Base-by-base conservation (phyloP, 148 eudicot genomes). In the Rhododendron simsii region DNA sequence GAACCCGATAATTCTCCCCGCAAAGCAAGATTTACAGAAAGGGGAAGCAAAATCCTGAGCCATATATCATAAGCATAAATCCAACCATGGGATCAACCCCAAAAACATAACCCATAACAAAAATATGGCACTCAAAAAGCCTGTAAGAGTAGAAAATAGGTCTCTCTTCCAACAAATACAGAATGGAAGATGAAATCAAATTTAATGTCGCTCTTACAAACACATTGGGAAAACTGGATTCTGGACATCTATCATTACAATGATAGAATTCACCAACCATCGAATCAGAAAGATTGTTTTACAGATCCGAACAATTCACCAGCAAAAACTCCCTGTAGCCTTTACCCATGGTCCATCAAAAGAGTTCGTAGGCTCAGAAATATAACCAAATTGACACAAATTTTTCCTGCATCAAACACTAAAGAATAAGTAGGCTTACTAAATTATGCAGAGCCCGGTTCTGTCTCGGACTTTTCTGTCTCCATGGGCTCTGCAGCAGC, bases 401-500 rank as follows among this genome's bases (percentile, higher is more conserved):
- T 75, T 73, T 50, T 12, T 5, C 59, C 85, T 67, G 85, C 78
- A 69, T 35, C n/a, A 16, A 30, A 69, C n/a, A 69, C n/a, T 26
- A 16, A 50, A 67, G 28, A 20, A 16, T 20, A 53, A 13, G 30
- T 47, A 78, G 55, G 37, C 9, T 21, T 69, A 45, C 65, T 83
- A 78, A 65, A n/a, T 83, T 26, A 87, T 7, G 86, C 88, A 23
- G 88, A 37, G 50, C 47, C 57, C 3, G 53, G 88, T 1, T 83
- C 88, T 7, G 89, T 37, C 41, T 90, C 91, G 1, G 89, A 21
- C 57, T 92, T 89, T 15, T 92, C 94, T 1, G 92, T 90, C 71
- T 96, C 94, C 94, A 92, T 92, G 4, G 94, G 93, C 87, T 92
- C 94, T 16, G 39, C 86, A 20, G 65, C 78, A 45, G 79, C 79